phyloP scores from a whole-genome alignment of 1,139 yeast genomes.

The Candida frijolesensis region DNA sequence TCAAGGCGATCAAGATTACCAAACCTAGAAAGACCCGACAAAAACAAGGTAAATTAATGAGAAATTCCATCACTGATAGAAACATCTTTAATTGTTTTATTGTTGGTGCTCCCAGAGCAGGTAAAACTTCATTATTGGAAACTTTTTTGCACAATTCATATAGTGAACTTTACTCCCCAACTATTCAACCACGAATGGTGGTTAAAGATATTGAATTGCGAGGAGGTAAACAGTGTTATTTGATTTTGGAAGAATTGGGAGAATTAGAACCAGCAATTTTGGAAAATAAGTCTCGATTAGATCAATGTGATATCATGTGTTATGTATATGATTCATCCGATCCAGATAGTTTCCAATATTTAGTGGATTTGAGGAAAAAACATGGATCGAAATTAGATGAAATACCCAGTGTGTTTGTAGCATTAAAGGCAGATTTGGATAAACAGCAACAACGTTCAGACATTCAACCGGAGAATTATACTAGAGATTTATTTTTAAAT shows the following conservation, averaged over 20 bases:
- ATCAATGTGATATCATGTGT: slow-evolving; percentile 89
- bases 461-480: slow-evolving; percentile 84
- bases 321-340: slow-evolving; percentile 91
- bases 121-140: slow-evolving; percentile 80
- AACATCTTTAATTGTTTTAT: slow-evolving; percentile 90
- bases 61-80: slow-evolving; percentile 75
- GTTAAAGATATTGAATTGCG: slow-evolving; percentile 93
- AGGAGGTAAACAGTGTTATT: slow-evolving; percentile 94
- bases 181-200: slow-evolving; percentile 76
- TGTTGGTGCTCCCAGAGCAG: slow-evolving; percentile 82
- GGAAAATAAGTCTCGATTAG: slow-evolving; percentile 68
- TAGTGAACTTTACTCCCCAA: slow-evolving; percentile 75
- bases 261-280: slow-evolving; percentile 82
- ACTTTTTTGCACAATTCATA: slow-evolving; percentile 78
- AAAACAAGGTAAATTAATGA: slow-evolving; percentile 63
- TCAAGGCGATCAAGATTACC: slow-evolving; percentile 77
- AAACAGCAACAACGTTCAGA: slow-evolving; percentile 90
- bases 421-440: slow-evolving; percentile 91
- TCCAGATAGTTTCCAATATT: slow-evolving; percentile 87
- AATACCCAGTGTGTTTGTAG: slow-evolving; percentile 85
- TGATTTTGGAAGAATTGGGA: slow-evolving; percentile 87
- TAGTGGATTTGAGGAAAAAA: slow-evolving; percentile 65
- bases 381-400: slow-evolving; percentile 59
- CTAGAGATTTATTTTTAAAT: slow-evolving; percentile 58
- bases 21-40: slow-evolving; percentile 71